These are phyloP conservation scores for Aureobasidium sp. DNA, from an alignment of 2,329 filamentous ascomycete genomes.

Conservation along the genomic window DNA sequence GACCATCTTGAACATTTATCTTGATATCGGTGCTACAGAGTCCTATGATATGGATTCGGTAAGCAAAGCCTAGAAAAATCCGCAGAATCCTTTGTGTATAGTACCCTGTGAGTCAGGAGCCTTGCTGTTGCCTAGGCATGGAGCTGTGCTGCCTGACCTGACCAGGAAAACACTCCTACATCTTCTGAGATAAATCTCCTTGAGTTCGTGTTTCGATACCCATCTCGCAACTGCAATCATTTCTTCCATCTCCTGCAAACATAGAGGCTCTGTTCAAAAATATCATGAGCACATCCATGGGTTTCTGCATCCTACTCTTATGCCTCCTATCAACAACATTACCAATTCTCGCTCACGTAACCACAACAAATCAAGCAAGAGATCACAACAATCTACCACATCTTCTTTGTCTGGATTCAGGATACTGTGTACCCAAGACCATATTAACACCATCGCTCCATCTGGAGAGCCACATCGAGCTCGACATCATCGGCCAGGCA, in stretches of 20 bases:
- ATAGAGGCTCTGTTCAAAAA: not conserved
- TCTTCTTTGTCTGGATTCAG: not conserved
- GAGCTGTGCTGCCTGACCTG: not conserved
- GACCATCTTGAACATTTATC: not conserved
- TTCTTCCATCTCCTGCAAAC: not conserved
- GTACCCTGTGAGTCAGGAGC: not conserved
- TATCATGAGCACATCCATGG: not conserved
- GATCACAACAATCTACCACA: not conserved
- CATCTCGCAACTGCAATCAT: too few species aligned
- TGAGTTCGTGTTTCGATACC: too few species aligned
- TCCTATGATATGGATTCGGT: not conserved
- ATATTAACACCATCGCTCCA: not conserved
- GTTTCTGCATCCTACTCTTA: not conserved
- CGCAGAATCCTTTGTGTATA: too few species aligned
- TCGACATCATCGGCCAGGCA: not conserved
- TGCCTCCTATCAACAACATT: not conserved
- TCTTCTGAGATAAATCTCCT: not conserved
- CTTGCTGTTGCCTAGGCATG: not conserved
- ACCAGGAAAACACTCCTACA: not conserved
- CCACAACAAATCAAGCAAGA: not conserved
- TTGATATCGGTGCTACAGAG: not conserved
- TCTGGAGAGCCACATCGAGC: not conserved
- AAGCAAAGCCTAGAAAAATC: not conserved
- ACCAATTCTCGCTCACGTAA: not conserved
- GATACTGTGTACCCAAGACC: not conserved